These are phyloP conservation scores for Solanum hybrid DNA, from an alignment of 305 asterid genomes.

Conservation along the genomic window DNA sequence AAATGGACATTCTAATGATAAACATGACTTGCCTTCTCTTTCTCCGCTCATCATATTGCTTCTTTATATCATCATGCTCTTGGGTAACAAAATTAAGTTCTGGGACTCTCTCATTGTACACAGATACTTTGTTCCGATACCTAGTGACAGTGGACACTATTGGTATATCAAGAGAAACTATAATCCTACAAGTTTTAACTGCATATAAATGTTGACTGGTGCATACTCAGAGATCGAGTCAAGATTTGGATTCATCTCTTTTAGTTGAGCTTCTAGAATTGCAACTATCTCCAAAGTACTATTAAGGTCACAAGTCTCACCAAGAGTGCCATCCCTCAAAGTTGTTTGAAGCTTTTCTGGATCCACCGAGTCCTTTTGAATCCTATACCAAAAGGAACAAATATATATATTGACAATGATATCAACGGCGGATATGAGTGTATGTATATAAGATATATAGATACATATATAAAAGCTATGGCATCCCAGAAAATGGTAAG, in stretches of 20 bases:
- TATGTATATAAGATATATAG: not conserved
- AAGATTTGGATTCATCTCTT: conserved; percentile 89
- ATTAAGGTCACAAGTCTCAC: conserved; percentile 46
- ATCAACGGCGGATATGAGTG: not conserved
- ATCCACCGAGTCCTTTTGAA: conserved; percentile 80
- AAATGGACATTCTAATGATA: not conserved
- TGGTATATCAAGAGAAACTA: not conserved
- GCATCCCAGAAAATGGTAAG: not conserved
- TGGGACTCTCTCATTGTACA: conserved; percentile 67
- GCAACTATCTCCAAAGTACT: conserved; percentile 76
- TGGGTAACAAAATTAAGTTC: conserved; percentile 73
- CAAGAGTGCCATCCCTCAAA: conserved; percentile 51
- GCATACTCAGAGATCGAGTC: conserved; percentile 88
- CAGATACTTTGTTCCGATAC: conserved; percentile 56
- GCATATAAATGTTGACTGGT: not conserved
- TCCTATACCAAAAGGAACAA: conserved; percentile 30
- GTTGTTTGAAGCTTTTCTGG: conserved; percentile 67
- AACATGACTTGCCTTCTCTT: conserved; percentile 45
- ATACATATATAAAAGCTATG: not conserved
- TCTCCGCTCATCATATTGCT: conserved; percentile 83
- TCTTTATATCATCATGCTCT: conserved; percentile 74
- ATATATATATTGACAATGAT: not conserved
- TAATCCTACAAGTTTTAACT: not conserved
- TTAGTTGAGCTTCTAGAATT: conserved; percentile 83
- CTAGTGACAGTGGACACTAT: conserved; percentile 17